A percentile compares a stretch with the other conserved stretches of the same genome.
Evolutionary conservation across 257 asterid species (phyloP).

Genomic region (Nicotiana sylvestris): DNA sequence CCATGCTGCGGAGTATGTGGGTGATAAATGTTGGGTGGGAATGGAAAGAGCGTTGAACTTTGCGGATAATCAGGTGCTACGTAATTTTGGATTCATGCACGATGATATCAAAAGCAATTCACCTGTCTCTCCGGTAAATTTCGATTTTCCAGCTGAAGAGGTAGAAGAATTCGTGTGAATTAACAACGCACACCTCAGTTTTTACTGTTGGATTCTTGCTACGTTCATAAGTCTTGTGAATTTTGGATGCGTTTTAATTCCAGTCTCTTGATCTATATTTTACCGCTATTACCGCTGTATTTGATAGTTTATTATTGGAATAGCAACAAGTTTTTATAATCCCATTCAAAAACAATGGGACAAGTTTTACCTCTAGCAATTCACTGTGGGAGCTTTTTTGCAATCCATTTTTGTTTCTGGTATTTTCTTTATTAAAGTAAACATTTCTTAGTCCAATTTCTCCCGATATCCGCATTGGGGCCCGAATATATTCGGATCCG

Average conservation of each 20-base stretch:
- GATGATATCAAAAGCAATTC: constrained; percentile 31
- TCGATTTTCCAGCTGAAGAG: constrained; percentile 30
- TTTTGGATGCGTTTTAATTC: background rate
- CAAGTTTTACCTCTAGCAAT: background rate
- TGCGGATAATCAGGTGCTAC: constrained; percentile 69
- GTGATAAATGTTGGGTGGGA: constrained; percentile 51
- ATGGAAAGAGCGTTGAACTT: constrained; percentile 70
- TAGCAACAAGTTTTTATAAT: background rate
- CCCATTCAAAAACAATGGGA: background rate
- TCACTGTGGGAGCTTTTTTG: background rate
- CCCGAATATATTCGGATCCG: no score
- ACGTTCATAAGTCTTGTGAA: background rate
- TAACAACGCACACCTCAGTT: background rate
- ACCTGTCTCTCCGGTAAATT: constrained; percentile 32
- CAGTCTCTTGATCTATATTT: background rate
- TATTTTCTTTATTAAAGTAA: no score
- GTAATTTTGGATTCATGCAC: constrained; percentile 54
- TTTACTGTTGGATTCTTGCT: background rate
- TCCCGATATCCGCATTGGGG: no score
- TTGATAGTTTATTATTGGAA: background rate
- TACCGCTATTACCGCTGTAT: background rate
- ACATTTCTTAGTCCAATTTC: background rate
- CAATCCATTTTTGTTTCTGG: background rate
- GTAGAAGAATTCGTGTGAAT: constrained; percentile 15
- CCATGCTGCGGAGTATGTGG: constrained; percentile 48